Evolutionary conservation across 768 basidiomycete genomes (phyloP).

Genomic region (Pleurotus tuoliensis): DNA sequence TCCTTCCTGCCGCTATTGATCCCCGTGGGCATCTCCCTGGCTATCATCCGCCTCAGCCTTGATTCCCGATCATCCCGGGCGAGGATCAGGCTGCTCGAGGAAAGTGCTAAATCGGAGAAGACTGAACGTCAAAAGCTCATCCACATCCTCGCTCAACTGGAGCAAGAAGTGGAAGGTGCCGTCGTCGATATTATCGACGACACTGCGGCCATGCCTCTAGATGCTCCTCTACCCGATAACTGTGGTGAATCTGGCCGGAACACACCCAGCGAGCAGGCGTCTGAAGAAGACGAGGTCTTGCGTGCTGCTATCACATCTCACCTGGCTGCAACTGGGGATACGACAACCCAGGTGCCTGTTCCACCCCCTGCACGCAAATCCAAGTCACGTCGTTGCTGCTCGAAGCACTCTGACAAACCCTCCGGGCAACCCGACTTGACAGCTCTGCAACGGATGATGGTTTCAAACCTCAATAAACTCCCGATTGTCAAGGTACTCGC

Average conservation of each 20-base stretch:
- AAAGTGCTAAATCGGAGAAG: constrained; percentile 29
- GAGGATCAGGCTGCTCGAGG: constrained; percentile 62
- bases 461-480: constrained; percentile 58
- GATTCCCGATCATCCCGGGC: constrained; percentile 57
- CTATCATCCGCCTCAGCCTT: constrained; percentile 50
- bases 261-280: constrained; percentile 3
- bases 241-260: background rate
- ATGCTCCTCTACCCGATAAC: constrained; percentile 8
- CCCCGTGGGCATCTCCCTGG: constrained; percentile 51
- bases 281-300: background rate
- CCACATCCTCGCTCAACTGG: constrained; percentile 52
- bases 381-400: background rate
- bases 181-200: constrained; percentile 57
- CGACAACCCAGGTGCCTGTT: background rate
- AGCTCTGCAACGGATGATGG: constrained; percentile 53
- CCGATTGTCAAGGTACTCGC: constrained; percentile 70
- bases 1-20: constrained; percentile 58
- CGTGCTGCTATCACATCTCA: background rate
- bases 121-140: constrained; percentile 45
- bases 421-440: constrained; percentile 45
- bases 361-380: background rate
- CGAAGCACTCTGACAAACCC: constrained; percentile 3
- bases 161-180: constrained; percentile 54
- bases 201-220: constrained; percentile 21
- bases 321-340: background rate